Conservation (phyloP, 2,329 filamentous ascomycete genomes). For the Cladosporium velox region DNA sequence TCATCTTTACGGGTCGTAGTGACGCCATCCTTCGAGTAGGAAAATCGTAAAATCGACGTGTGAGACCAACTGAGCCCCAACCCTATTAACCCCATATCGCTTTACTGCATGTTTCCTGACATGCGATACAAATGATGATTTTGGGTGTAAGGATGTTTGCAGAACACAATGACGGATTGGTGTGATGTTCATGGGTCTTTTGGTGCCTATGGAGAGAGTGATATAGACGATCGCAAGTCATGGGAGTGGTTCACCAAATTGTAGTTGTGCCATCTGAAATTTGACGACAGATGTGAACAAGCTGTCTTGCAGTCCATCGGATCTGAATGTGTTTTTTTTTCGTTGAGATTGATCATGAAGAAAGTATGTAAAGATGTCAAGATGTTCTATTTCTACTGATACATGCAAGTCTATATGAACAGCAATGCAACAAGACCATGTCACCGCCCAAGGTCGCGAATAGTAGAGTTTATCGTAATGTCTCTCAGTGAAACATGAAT, state of each 20-base stretch:
- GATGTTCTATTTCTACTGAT: neutral
- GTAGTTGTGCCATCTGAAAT: neutral
- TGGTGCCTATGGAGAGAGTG: neutral
- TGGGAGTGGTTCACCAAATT: neutral
- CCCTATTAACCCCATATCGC: neutral
- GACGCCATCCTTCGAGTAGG: neutral
- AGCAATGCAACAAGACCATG: neutral
- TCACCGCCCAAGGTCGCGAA: neutral
- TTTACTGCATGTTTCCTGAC: neutral
- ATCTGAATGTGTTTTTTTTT: neutral
- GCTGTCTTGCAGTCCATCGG: no score
- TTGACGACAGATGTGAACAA: no score
- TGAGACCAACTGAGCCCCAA: neutral
- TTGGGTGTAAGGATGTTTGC: neutral
- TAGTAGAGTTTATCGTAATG: neutral
- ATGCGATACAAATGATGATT: neutral
- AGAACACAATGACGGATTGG: neutral
- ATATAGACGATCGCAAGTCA: neutral
- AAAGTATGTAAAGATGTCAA: neutral
- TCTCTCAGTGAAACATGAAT: slow-evolving; percentile 4
- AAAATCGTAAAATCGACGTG: neutral
- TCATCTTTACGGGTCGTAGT: neutral
- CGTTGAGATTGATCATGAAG: no score
- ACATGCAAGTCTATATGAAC: neutral
- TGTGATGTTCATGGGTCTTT: neutral